These are phyloP conservation scores for Parafenestella ontariensis DNA, from an alignment of 2,329 filamentous ascomycete genomes.

Conservation along the genomic window DNA sequence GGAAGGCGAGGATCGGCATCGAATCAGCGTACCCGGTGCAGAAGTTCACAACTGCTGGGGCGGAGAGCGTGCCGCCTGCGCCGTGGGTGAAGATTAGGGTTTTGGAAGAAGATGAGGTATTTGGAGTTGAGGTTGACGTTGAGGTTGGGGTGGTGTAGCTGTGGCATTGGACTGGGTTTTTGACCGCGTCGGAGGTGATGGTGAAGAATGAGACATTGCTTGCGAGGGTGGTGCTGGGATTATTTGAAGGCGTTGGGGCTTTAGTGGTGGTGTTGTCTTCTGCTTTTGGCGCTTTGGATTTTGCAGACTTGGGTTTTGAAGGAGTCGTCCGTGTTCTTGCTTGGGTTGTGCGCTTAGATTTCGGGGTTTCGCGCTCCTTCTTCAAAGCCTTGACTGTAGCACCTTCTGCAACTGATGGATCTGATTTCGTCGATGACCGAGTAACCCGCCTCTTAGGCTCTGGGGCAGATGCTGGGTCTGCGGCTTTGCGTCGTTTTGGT, in stretches of 20 bases:
- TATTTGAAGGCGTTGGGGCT: neutral
- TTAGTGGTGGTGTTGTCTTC: too few relatives aligned
- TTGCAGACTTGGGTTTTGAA: neutral
- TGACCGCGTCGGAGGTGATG: conserved; percentile 22
- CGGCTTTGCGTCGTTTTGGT: conserved; percentile 10
- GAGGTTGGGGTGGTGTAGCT: conserved; percentile 11
- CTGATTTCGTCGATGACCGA: conserved; percentile 13
- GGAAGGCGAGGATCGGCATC: conserved; percentile 42
- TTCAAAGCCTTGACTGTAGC: neutral
- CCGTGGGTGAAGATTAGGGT: conserved; percentile 55
- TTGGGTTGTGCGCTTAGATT: neutral
- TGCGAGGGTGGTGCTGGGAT: too few relatives aligned
- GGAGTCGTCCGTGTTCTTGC: neutral
- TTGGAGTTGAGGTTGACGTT: too few relatives aligned
- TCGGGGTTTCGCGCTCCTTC: neutral
- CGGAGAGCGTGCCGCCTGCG: conserved; percentile 52
- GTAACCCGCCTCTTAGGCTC: conserved; percentile 15
- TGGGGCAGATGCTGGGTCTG: neutral
- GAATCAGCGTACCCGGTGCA: conserved; percentile 44
- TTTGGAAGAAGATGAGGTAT: neutral
- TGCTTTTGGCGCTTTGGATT: neutral
- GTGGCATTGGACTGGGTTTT: conserved; percentile 31
- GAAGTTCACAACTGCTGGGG: conserved; percentile 50
- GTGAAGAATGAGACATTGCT: conserved; percentile 6
- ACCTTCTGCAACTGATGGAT: neutral